These are phyloP conservation scores for Aspergillus uvarum DNA, from an alignment of 2,329 filamentous ascomycete genomes.

Conservation along the genomic window DNA sequence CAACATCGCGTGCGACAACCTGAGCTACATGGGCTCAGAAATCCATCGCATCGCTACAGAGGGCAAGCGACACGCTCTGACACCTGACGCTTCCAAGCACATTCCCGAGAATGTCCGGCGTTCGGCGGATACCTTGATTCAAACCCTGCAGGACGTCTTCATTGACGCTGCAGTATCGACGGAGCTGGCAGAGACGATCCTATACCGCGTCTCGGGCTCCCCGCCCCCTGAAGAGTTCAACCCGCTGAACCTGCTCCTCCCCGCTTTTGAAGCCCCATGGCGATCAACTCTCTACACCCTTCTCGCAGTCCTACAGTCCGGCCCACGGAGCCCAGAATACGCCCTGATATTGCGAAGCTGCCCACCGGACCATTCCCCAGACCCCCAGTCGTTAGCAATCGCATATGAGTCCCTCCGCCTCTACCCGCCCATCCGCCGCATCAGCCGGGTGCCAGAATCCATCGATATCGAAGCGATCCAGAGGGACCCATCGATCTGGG, in stretches of 20 bases:
- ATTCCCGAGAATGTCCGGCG: background rate
- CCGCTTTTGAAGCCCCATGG: slow-evolving; percentile 2
- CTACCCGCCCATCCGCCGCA: background rate
- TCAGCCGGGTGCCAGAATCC: background rate
- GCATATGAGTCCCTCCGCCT: background rate
- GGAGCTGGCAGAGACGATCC: background rate
- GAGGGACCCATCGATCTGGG: background rate
- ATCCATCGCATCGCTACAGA: background rate
- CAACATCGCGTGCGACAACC: background rate
- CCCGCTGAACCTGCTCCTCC: slow-evolving; percentile 1
- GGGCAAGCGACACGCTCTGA: background rate
- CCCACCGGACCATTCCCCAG: background rate
- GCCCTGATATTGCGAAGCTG: background rate
- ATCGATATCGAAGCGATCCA: background rate
- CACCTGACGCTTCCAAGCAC: background rate
- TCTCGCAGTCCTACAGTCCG: background rate
- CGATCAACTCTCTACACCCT: background rate
- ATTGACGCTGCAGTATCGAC: background rate
- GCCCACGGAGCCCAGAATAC: background rate
- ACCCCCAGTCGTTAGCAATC: background rate
- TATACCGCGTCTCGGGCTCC: background rate
- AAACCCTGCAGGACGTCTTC: background rate
- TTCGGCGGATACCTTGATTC: background rate
- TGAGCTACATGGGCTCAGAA: background rate
- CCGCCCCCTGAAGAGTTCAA: slow-evolving; percentile 2